These are phyloP conservation scores for Aquilaria yunnanensis DNA, from an alignment of 345 rosid genomes.

Conservation along the genomic window DNA sequence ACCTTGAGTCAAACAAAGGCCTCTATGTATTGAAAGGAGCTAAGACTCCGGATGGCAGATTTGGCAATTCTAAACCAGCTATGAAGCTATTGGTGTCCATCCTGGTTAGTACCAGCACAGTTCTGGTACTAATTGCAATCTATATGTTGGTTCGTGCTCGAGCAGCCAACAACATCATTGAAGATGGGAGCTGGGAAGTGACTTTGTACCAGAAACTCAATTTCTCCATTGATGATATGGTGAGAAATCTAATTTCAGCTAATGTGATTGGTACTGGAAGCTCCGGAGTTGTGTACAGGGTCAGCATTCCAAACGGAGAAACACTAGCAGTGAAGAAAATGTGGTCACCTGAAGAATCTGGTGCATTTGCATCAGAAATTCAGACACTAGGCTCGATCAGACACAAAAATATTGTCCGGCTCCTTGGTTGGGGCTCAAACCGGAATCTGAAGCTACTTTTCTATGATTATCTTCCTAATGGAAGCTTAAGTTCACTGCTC, in stretches of 20 bases:
- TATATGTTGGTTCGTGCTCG: constrained; percentile 48
- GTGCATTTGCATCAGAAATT: constrained; percentile 82
- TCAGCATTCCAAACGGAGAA: constrained; percentile 62
- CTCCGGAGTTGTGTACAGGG: constrained; percentile 90
- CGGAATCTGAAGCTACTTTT: constrained; percentile 67
- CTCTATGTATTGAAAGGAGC: constrained; percentile 45
- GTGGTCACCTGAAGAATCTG: constrained; percentile 85
- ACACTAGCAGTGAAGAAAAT: constrained; percentile 84
- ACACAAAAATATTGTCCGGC: constrained; percentile 75
- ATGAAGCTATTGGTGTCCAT: constrained; percentile 52
- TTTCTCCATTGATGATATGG: constrained; percentile 65
- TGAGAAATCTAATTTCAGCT: constrained; percentile 53
- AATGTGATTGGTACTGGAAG: constrained; percentile 96
- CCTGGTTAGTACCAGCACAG: constrained; percentile 58
- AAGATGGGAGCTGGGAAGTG: constrained; percentile 61
- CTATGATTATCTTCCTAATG: constrained; percentile 91
- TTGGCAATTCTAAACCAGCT: constrained; percentile 38
- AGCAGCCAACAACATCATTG: constrained; percentile 27
- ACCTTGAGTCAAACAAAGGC: constrained; percentile 63
- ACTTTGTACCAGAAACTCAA: constrained; percentile 82
- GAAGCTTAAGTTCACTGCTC: constrained; percentile 85
- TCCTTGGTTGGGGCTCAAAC: constrained; percentile 83
- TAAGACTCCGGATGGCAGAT: constrained; percentile 31
- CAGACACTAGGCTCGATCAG: constrained; percentile 77
- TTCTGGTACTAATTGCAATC: constrained; percentile 49